Conservation (phyloP, 2,329 filamentous ascomycete species). For the Colletotrichum sp. region DNA sequence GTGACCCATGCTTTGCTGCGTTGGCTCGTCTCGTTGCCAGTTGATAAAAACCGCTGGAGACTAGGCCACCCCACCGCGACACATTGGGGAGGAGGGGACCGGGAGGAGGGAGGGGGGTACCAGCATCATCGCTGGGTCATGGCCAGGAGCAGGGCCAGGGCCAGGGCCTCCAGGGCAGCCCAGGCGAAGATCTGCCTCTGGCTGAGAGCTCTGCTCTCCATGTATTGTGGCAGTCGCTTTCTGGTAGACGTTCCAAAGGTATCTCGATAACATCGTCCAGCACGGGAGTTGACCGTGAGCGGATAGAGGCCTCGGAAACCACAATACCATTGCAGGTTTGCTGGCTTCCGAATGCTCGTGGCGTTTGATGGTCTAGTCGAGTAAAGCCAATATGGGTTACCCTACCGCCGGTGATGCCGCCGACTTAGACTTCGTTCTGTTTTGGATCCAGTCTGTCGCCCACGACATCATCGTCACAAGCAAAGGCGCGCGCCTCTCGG, state of each 20-base stretch:
- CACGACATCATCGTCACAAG: slow-evolving; percentile 20
- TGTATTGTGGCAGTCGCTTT: neutral
- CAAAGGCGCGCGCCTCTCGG: slow-evolving; percentile 20
- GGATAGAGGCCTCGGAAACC: neutral
- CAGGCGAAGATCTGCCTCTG: slow-evolving; percentile 49
- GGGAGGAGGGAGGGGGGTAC: neutral
- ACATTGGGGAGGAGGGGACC: slow-evolving; percentile 46
- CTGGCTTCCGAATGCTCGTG: neutral
- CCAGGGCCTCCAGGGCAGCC: slow-evolving; percentile 11
- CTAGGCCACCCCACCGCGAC: slow-evolving; percentile 68
- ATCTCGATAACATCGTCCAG: neutral
- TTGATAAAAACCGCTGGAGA: slow-evolving; percentile 70
- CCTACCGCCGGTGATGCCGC: slow-evolving; percentile 8
- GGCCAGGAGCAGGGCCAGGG: neutral
- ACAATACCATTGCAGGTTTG: neutral
- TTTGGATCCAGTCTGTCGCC: neutral
- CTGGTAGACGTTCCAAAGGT: neutral
- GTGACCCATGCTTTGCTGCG: slow-evolving; percentile 84
- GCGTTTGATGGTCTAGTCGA: neutral
- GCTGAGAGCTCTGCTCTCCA: slow-evolving; percentile 42
- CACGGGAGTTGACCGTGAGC: neutral
- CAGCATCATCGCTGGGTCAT: slow-evolving; percentile 39
- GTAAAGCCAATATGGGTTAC: neutral
- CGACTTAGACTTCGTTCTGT: slow-evolving; percentile 11
- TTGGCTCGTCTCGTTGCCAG: slow-evolving; percentile 87